phyloP scores from a whole-genome alignment of 2,329 filamentous ascomycete species.

The Sporothrix pallida region DNA sequence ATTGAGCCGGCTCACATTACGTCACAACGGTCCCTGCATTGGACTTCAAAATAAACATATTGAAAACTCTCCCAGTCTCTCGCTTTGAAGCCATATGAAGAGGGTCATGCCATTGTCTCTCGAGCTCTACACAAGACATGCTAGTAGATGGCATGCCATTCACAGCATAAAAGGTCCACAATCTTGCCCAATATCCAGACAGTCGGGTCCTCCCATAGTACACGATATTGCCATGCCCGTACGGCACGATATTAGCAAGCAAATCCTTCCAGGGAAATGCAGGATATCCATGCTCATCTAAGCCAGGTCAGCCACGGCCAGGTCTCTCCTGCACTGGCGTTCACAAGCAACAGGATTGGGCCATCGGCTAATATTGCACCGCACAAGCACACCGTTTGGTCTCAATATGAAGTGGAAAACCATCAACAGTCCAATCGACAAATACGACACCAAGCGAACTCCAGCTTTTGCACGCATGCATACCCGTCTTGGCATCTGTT shows the following conservation, averaged over 20 bases:
- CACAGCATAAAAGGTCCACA: background rate
- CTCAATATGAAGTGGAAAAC: too few relatives aligned
- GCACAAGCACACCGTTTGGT: too few relatives aligned
- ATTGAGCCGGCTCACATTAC: background rate
- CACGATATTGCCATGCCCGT: background rate
- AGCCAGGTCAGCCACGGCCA: background rate
- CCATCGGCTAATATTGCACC: background rate
- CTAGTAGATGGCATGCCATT: background rate
- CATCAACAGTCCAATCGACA: background rate
- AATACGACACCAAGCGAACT: constrained; percentile 14
- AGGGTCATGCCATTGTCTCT: too few relatives aligned
- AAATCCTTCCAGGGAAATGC: background rate
- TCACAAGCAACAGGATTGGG: constrained; percentile 2
- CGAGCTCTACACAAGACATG: too few relatives aligned
- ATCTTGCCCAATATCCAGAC: constrained; percentile 1
- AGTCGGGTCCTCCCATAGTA: constrained; percentile 3
- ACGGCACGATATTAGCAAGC: background rate
- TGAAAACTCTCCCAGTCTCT: too few relatives aligned
- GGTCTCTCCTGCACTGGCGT: background rate
- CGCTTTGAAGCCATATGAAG: too few relatives aligned
- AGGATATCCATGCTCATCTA: background rate
- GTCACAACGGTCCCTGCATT: background rate
- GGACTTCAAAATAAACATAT: background rate
- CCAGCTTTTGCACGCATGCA: constrained; percentile 4
- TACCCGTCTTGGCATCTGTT: constrained; percentile 18